Base-by-base conservation (phyloP, 768 basidiomycete species). In the Austroboletus eburneus region DNA sequence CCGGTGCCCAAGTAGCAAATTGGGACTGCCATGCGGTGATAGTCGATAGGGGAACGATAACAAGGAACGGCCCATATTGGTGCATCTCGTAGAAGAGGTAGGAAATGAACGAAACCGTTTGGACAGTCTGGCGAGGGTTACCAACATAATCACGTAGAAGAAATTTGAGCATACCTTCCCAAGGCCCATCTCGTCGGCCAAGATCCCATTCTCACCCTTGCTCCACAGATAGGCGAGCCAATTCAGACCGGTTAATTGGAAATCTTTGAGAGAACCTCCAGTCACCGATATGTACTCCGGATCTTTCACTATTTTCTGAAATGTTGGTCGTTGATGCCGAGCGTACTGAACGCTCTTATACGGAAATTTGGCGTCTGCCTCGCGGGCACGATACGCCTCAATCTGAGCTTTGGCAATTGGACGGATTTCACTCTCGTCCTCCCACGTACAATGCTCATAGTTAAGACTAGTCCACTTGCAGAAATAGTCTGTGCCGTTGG, bases 181-280 rank as follows among this genome's bases (percentile, higher is more conserved):
- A 21, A 99, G 85, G 64, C 96, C 96, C 96, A 98, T 99, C 77
- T 99, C 96, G 61, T 99, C 96, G 1, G 96, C 96, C 29, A 99
- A 72, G 49, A 99, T 96, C 17, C 96, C 96, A 62, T 98, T 98
- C 57, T 95, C 87, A 9, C 90, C 90, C 56, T 91, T 83, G 54
- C 79, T 83, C 96, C 96, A 98, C 14, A 94, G 72, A 67, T 95
- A 98, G 4, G 91, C 87, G n/a, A 99, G 76, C 96, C 96, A 99
- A 63, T 99, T 99, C 52, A 99, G 75, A 20, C 96, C 96, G 3
- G 92, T 96, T 33, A 98, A 75, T 72, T 99, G 96, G 73, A 99
- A 99, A 59, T 98, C 96, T 69, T 99, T 99, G 50, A 98, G 75
- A 52, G 83, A 68, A 6, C 92, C 92, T 24, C 93, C 92, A 0